phyloP scores from a whole-genome alignment of 805 yeast genomes.

The Candida nonsorbophila region DNA sequence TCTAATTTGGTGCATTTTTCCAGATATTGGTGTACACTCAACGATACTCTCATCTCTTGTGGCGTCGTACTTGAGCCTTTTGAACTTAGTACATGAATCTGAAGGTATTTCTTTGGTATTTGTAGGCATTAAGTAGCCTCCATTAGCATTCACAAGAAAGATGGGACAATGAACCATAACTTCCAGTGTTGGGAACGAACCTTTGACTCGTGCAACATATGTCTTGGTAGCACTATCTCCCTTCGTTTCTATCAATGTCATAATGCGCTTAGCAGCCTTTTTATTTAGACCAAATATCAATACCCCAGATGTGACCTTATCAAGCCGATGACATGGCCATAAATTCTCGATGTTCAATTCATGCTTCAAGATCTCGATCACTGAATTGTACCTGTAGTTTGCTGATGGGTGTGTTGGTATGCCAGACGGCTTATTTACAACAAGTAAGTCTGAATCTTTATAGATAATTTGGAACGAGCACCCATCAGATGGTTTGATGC shows the following conservation, averaged over 20 bases:
- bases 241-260: conserved; percentile 24
- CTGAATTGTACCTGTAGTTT: conserved; percentile 36
- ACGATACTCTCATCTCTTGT: conserved; percentile 37
- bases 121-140: conserved; percentile 28
- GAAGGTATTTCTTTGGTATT: conserved; percentile 17
- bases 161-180: conserved; percentile 34
- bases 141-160: conserved; percentile 27
- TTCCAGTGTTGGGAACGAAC: conserved; percentile 30
- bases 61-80: conserved; percentile 21
- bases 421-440: conserved; percentile 49
- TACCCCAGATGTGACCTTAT: conserved; percentile 48
- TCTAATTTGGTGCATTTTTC: conserved; percentile 54
- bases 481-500: conserved; percentile 5
- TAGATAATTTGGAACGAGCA: conserved; percentile 19
- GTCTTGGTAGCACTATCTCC: conserved; percentile 27
- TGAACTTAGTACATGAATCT: conserved; percentile 29
- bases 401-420: conserved; percentile 52
- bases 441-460: conserved; percentile 33
- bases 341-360: conserved; percentile 21
- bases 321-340: conserved; percentile 47
- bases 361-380: conserved; percentile 36
- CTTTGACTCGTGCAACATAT: conserved; percentile 42
- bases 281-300: conserved; percentile 37
- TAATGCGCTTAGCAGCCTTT: conserved; percentile 24
- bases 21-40: conserved; percentile 45